Base-by-base conservation (phyloP, 495 filamentous ascomycete genomes). In the Daldinia concentrica region DNA sequence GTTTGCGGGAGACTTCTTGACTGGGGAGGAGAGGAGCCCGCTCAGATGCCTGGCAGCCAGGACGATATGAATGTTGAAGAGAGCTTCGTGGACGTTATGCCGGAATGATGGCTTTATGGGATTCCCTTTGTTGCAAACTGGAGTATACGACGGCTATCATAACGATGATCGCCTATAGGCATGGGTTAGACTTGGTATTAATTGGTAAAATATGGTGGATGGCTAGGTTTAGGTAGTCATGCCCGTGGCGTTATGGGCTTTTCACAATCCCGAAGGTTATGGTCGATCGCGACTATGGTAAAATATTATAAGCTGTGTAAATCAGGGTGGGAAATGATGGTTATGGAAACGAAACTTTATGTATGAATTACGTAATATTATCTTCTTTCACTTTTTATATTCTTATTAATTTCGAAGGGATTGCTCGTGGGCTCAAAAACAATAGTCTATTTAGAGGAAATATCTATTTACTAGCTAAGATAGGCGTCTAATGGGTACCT, bases 1-100 rank as follows among this genome's bases (percentile, higher is more conserved):
- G 32, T 73, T 9, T 73, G 65, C 19, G 70, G 70, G 17, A 64
- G 65, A 32, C 63, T 73, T 3, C 64, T 73, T 27, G 70, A 73
- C 22, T 62, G 64, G 36, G 70, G 61, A 32, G 11, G 32, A 22
- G 70, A 73, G 7, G 64, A 68, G 4, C 34, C 39, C 7, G 0
- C 30, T 2, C 69, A 64, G 51, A 24, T 36, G 0, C 17, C 65
- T 7, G 56, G 56, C 2, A 58, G 14, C 29, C 70, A 65, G 15
- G 57, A 52, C 32, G 70, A 73, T 11, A 27, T 36, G 8, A 65
- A 52, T 8, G 30, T 32, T 19, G 54, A 52, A 1, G 60, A 60
- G 15, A 58, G 51, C 26, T 68, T 62, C 12, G 58, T 37, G 30
- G 43, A 45, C 19, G 26, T n/a, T 34, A 27, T 61, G 34, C 37